Percentiles rank a stretch among this genome's conserved stretches.
Evolutionary conservation across 345 rosid species (phyloP).

Genomic region (Syzygium aqueum): DNA sequence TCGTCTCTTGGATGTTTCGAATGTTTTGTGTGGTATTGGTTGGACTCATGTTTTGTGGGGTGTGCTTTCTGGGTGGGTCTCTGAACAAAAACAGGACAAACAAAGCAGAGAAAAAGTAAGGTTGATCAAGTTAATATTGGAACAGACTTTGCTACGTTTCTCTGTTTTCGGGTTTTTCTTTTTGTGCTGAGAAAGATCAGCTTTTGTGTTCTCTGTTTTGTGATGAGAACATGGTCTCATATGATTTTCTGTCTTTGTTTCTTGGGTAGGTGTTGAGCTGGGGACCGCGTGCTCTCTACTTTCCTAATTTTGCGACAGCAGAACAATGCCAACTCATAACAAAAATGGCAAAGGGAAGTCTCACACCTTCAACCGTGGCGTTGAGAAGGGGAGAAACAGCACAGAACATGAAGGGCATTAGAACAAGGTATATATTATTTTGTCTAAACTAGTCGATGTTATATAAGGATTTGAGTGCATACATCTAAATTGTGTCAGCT

Average conservation of each 20-base stretch:
- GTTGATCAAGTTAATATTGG: neutral
- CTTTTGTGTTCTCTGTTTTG: neutral
- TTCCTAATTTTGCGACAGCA: constrained; percentile 43
- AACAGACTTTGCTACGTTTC: neutral
- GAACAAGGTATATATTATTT: constrained; percentile 49
- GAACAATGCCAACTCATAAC: constrained; percentile 51
- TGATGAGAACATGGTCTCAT: neutral
- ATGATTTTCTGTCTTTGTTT: neutral
- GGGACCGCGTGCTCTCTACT: constrained; percentile 54
- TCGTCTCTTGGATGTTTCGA: neutral
- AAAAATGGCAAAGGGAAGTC: constrained; percentile 32
- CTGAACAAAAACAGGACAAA: neutral
- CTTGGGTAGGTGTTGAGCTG: constrained; percentile 58
- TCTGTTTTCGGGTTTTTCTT: neutral
- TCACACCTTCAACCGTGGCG: constrained; percentile 50
- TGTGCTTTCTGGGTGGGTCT: neutral
- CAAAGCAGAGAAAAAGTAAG: neutral
- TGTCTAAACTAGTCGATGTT: neutral
- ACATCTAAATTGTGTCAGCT: neutral
- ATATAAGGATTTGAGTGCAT: neutral
- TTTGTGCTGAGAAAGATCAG: neutral
- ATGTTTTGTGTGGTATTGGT: neutral
- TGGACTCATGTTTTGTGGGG: neutral
- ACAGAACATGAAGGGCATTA: constrained; percentile 30
- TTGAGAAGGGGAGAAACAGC: constrained; percentile 44